Evolutionary conservation across 371 early-diverging fungal species (phyloP).

Genomic region (Mucor racemosus): DNA sequence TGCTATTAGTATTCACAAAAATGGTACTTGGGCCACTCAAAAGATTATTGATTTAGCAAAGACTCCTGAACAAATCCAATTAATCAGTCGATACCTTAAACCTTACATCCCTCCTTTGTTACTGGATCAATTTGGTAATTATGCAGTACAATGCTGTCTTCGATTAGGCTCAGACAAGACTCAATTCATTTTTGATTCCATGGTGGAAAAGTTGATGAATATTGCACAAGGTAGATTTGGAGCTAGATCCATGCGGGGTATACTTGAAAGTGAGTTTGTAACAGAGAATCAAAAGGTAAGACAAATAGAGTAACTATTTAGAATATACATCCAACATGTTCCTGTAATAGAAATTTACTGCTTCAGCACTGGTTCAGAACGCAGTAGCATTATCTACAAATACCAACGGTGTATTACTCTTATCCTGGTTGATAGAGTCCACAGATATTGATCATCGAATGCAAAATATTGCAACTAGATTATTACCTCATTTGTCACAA

Average conservation of each 20-base stretch:
- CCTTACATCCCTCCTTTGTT: constrained; percentile 80
- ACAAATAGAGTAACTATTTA: too few species aligned
- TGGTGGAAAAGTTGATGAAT: constrained; percentile 71
- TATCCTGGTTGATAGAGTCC: constrained; percentile 95
- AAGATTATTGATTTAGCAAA: constrained; percentile 83
- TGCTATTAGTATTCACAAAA: constrained; percentile 86
- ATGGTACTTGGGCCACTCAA: constrained; percentile 94
- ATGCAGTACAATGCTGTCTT: constrained; percentile 89
- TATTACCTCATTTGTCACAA: constrained; percentile 74
- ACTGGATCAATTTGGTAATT: constrained; percentile 92
- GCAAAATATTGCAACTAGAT: constrained; percentile 64
- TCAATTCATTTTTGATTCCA: constrained; percentile 87
- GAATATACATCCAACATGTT: too few species aligned
- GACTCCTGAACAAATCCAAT: constrained; percentile 62
- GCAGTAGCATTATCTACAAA: constrained; percentile 82
- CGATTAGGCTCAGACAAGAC: constrained; percentile 59
- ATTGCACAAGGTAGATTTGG: constrained; percentile 87
- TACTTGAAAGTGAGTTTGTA: constrained; percentile 75
- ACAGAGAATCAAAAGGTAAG: constrained; percentile 41
- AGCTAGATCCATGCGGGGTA: constrained; percentile 85
- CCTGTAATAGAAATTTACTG: constrained; percentile 68
- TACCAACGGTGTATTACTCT: constrained; percentile 88
- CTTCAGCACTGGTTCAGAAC: constrained; percentile 83
- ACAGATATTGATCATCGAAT: constrained; percentile 44
- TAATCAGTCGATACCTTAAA: constrained; percentile 51